These are phyloP conservation scores for Xylariaceae sp. DNA, from an alignment of 2,329 filamentous ascomycete genomes.

Conservation along the genomic window DNA sequence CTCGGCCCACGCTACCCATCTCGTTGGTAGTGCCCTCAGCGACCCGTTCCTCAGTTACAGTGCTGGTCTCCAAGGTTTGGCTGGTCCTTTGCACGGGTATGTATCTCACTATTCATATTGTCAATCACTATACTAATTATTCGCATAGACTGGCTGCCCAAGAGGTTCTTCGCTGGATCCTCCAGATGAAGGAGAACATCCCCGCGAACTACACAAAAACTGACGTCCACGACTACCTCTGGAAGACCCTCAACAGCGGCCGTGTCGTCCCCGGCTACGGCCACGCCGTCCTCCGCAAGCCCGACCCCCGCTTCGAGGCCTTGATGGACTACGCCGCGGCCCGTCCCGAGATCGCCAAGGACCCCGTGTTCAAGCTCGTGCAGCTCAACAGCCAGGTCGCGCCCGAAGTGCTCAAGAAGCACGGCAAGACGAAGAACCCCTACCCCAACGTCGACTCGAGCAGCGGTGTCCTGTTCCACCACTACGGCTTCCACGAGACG, in stretches of 20 bases:
- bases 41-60: slow-evolving; percentile 96
- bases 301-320: slow-evolving; percentile 92
- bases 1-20: slow-evolving; percentile 88
- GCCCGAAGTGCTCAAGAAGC: slow-evolving; percentile 82
- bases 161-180: slow-evolving; percentile 93
- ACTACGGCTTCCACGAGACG: slow-evolving; percentile 96
- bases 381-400: slow-evolving; percentile 90
- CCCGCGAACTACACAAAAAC: slow-evolving; percentile 70
- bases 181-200: slow-evolving; percentile 90
- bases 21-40: slow-evolving; percentile 89
- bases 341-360: slow-evolving; percentile 75
- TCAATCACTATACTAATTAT: neutral
- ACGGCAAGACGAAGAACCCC: slow-evolving; percentile 97
- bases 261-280: slow-evolving; percentile 94
- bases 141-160: slow-evolving; percentile 73
- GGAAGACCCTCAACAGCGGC: slow-evolving; percentile 87
- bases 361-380: slow-evolving; percentile 91
- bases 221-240: slow-evolving; percentile 85
- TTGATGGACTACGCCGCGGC: slow-evolving; percentile 91
- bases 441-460: slow-evolving; percentile 95
- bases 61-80: slow-evolving; percentile 89
- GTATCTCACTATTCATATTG: slow-evolving; percentile 18
- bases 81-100: slow-evolving; percentile 81
- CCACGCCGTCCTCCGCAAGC: slow-evolving; percentile 92
- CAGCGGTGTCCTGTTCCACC: slow-evolving; percentile 92